Evolutionary conservation across 345 rosid genomes (phyloP), one percentile per base, ranked within the genome.

Genomic region (Adansonia digitata): DNA sequence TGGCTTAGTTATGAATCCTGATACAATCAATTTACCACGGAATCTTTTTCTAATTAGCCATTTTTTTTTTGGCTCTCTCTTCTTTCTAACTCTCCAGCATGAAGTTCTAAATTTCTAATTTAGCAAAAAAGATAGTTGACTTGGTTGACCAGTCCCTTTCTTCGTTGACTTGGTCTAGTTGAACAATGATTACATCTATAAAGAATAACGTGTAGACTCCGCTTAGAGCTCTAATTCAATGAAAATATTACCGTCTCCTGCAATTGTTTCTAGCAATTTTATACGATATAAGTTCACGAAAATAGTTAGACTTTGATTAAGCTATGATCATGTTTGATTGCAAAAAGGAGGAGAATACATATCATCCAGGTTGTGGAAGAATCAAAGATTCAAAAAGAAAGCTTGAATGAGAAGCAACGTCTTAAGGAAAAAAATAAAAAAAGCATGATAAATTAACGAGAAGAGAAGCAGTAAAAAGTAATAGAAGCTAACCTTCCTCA

Each of bases 401-500:
- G 9, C 29, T 18, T 31, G 73, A 27, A 24, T 31, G 40, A 22
- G 27, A 22, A 48, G 46, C 51, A 69, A 77, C 7, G 29, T 52
- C 17, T 18, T 46, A 40, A 55, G 17, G n/a, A n/a, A n/a, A n/a
- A n/a, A n/a, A n/a, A n/a, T n/a, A n/a, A n/a, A 37, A 15, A 69
- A 66, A 6, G 34, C 35, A 61, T n/a, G 11, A 35, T 12, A 63
- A 24, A 9, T 66, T 24, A 45, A 63, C 59, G 22, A 43, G 29
- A 64, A 68, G 18, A 17, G 10, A 37, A 62, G 31, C 18, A 7
- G 43, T 34, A 45, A 34, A 24, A 8, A 17, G n/a, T 31, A 14
- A 43, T 43, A 78, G 18, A 59, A 27, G 65, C 77, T 64, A 29
- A 92, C 99, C 99, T 81, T 82, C 86, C 78, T 95, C 97, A 15